phyloP scores from a whole-genome alignment of 331 rosid genomes.

The Quercus lobata region DNA sequence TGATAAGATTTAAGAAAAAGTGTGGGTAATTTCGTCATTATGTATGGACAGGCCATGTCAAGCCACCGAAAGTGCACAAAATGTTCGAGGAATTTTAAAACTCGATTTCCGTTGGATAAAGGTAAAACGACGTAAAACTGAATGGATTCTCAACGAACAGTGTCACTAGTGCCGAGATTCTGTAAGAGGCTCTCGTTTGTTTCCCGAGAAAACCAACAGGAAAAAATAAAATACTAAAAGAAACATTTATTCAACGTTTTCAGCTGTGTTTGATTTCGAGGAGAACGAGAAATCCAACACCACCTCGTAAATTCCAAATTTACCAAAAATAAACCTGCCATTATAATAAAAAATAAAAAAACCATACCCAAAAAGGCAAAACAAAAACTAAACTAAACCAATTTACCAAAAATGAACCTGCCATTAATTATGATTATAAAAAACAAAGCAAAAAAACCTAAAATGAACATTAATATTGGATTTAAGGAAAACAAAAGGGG shows the following conservation, averaged over 20 bases:
- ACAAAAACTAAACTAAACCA: no score
- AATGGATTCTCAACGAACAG: constrained; percentile 4
- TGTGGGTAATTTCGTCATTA: constrained; percentile 24
- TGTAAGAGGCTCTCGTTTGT: constrained; percentile 22
- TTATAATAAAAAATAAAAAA: not conserved
- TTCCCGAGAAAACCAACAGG: constrained; percentile 25
- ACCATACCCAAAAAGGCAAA: not conserved
- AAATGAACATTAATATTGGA: no score
- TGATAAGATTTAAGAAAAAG: not conserved
- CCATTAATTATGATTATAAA: not conserved
- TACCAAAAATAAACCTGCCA: not conserved
- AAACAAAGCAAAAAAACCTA: no score
- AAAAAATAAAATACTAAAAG: not conserved
- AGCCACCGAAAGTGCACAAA: not conserved
- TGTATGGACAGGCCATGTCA: not conserved
- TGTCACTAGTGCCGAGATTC: constrained; percentile 18
- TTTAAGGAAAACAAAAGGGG: no score
- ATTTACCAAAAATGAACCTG: not conserved
- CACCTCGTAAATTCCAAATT: not conserved
- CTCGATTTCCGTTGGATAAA: constrained; percentile 6
- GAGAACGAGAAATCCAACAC: not conserved
- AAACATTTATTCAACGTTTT: not conserved
- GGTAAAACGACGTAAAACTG: constrained; percentile 21
- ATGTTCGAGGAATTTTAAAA: not conserved
- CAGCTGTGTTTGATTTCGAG: constrained; percentile 7